Conservation (phyloP, 2,329 filamentous ascomycete genomes). For the Arthrobotrys iridis region DNA sequence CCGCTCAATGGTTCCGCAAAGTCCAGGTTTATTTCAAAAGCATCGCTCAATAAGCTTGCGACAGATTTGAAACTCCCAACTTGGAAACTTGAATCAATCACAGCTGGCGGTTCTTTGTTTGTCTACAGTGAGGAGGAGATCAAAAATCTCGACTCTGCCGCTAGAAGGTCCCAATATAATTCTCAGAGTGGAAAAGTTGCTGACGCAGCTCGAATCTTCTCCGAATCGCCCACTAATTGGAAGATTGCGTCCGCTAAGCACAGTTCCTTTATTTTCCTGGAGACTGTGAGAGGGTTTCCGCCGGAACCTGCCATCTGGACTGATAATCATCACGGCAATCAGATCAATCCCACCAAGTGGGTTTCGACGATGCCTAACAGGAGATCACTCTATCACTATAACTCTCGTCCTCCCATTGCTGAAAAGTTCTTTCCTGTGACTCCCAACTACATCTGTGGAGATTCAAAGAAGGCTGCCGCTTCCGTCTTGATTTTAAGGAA, state of each 20-base stretch:
- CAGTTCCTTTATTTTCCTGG: conserved; percentile 1
- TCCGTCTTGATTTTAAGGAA: neutral
- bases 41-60: neutral
- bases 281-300: conserved; percentile 1
- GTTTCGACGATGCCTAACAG: neutral
- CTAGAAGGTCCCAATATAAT: neutral
- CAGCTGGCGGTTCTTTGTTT: neutral
- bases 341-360: conserved; percentile 31
- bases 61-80: neutral
- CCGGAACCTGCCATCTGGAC: conserved; percentile 26
- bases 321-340: neutral
- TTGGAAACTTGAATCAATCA: conserved; percentile 35
- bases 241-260: conserved; percentile 6
- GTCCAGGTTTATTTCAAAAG: neutral
- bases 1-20: neutral
- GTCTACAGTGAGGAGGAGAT: neutral
- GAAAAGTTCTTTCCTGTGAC: neutral
- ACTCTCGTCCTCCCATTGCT: neutral
- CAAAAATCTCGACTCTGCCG: conserved; percentile 5
- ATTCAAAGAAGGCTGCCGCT: neutral
- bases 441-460: neutral
- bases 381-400: conserved; percentile 12
- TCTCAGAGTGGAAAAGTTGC: neutral
- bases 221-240: neutral
- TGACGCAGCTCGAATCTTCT: neutral